These are phyloP conservation scores for Haplosporangium sp. DNA, from an alignment of 371 early-diverging fungal species.

Conservation along the genomic window DNA sequence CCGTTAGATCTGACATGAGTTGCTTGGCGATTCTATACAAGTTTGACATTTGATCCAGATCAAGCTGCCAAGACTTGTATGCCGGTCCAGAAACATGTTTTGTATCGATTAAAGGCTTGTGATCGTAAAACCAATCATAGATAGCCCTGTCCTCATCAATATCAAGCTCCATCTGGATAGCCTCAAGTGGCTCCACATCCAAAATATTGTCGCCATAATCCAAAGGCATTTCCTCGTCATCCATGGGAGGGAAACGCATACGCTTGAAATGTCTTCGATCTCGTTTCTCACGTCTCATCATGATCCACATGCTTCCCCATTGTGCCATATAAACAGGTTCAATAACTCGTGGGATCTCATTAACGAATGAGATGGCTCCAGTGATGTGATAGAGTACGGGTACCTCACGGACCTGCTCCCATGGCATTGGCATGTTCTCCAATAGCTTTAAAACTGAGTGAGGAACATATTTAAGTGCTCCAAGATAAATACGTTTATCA, in stretches of 20 bases:
- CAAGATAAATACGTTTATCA: slow-evolving; percentile 97
- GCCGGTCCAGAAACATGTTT: slow-evolving; percentile 91
- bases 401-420: slow-evolving; percentile 98
- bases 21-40: slow-evolving; percentile 94
- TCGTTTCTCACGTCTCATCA: slow-evolving; percentile 98
- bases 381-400: slow-evolving; percentile 98
- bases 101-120: slow-evolving; percentile 90
- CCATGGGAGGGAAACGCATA: slow-evolving; percentile 98
- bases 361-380: slow-evolving; percentile 98
- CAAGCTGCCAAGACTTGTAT: slow-evolving; percentile 92
- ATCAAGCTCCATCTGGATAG: slow-evolving; percentile 98
- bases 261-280: slow-evolving; percentile 98
- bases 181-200: slow-evolving; percentile 97
- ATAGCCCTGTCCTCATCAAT: slow-evolving; percentile 95
- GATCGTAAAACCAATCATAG: slow-evolving; percentile 98
- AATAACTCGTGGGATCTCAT: slow-evolving; percentile 95
- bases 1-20: slow-evolving; percentile 92
- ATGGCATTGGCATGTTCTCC: slow-evolving; percentile 99
- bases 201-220: slow-evolving; percentile 98
- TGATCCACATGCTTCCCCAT: slow-evolving; percentile 99
- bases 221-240: slow-evolving; percentile 98
- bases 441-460: slow-evolving; percentile 97
- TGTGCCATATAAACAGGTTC: slow-evolving; percentile 97
- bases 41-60: slow-evolving; percentile 94
- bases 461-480: slow-evolving; percentile 98